Evolutionary conservation across 305 asterid genomes (phyloP), one percentile per base, ranked within the genome.

Genomic region (Withania somnifera): DNA sequence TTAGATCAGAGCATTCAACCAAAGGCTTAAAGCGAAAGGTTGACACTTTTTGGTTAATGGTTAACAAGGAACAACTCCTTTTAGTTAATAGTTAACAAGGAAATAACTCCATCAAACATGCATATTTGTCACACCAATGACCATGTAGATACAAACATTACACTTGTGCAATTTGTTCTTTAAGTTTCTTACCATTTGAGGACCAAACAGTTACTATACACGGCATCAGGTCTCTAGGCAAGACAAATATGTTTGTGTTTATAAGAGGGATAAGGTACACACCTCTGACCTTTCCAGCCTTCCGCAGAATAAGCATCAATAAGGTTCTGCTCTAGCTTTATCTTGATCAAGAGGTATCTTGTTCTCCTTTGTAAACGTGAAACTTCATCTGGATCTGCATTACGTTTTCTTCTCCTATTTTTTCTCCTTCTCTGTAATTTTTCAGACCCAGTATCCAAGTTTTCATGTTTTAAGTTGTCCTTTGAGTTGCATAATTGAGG

Each of bases 241-340:
- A 75, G 80, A 68, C 8, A 50, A 71, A 75, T 50, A 51, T 26
- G n/a, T 75, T 32, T 28, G 24, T 45, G 45, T 50, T 45, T 58
- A 73, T 73, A 73, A 73, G 79, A 73, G 24, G 60, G 60, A 45
- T 73, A 73, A 50, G 45, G 63, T 50, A 50, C 83, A 85, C 91
- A 95, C 99, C 99, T 95, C 89, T 95, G 98, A 82, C 99, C 99
- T 87, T 94, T 92, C 99, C 99, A 95, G 78, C 99, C 99, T 88
- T 95, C 98, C 34, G 94, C 83, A 82, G 97, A 93, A 88, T 95
- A 95, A 82, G 99, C 99, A 89, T 95, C 99, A 82, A 95, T 89
- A 53, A 95, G 94, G 86, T 95, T 94, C 93, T 95, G 99, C 90
- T 95, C 99, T 89, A 87, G 86, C 89, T 93, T 95, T 87, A 94